A percentile compares a stretch with the other conserved stretches of the same genome.
Evolutionary conservation across 2,329 filamentous ascomycete species (phyloP).

Genomic region (Chaetomiaceae sp.): DNA sequence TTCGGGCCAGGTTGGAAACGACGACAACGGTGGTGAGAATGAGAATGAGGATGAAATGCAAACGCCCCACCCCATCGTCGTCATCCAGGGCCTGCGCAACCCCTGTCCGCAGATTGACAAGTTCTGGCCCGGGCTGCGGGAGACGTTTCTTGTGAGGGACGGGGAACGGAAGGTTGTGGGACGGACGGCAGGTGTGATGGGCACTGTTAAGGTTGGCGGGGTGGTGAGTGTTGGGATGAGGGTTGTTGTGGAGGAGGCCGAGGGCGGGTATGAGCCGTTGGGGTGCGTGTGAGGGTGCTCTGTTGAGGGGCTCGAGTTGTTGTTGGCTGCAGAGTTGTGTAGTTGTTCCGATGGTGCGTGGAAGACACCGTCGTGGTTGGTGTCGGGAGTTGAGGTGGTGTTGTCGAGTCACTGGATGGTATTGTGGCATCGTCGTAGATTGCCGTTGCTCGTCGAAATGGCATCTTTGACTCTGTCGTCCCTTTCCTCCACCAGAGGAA

Average conservation of each 20-base stretch:
- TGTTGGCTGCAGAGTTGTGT: too few species aligned
- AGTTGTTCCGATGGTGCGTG: too few species aligned
- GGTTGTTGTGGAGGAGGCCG: neutral
- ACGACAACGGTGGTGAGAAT: neutral
- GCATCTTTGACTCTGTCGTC: too few species aligned
- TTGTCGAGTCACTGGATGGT: too few species aligned
- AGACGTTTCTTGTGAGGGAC: neutral
- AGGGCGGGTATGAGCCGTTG: neutral
- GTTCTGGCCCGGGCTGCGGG: conserved; percentile 1
- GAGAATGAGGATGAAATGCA: neutral
- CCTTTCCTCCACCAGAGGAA: too few species aligned
- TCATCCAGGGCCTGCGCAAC: conserved; percentile 2
- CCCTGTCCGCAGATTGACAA: conserved; percentile 5
- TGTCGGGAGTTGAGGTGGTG: too few species aligned
- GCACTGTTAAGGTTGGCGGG: conserved; percentile 4
- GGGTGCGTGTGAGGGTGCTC: neutral
- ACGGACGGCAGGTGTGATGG: conserved; percentile 1
- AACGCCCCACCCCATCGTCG: neutral
- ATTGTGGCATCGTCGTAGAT: too few species aligned
- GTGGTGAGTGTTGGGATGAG: conserved; percentile 1
- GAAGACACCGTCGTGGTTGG: too few species aligned
- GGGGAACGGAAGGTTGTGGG: conserved; percentile 1
- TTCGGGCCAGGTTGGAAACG: too few species aligned
- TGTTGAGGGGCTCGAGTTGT: too few species aligned
- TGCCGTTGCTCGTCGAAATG: too few species aligned